phyloP scores from a whole-genome alignment of 176 grass and related monocot genomes.

The Carex scoparia region DNA sequence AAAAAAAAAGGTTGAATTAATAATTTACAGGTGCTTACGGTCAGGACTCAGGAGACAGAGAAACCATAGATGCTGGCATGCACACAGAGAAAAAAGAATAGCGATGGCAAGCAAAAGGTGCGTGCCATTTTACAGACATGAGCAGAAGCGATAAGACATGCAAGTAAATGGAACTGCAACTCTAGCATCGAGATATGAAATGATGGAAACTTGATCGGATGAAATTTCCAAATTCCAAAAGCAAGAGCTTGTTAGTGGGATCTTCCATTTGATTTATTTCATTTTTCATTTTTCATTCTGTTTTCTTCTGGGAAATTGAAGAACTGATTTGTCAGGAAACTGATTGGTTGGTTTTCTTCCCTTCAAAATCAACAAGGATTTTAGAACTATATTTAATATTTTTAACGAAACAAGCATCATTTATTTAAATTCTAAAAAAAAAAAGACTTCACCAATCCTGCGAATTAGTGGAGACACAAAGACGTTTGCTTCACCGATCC shows the following conservation, averaged over 20 bases:
- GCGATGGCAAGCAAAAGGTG: background rate
- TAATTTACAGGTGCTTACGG: background rate
- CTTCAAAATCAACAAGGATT: too few species aligned
- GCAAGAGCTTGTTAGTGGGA: background rate
- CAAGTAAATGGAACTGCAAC: background rate
- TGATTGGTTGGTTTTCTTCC: too few species aligned
- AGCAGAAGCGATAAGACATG: constrained; percentile 1
- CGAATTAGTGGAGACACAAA: too few species aligned
- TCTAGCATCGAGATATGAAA: background rate
- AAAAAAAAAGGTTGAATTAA: background rate
- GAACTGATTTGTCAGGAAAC: too few species aligned
- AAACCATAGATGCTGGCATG: background rate
- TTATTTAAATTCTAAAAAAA: too few species aligned
- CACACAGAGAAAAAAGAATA: background rate
- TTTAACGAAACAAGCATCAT: too few species aligned
- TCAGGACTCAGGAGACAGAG: background rate
- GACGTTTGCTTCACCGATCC: too few species aligned
- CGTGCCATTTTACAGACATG: background rate
- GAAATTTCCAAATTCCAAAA: background rate
- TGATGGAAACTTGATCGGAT: background rate
- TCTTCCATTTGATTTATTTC: too few species aligned
- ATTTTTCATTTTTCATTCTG: background rate
- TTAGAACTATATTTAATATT: too few species aligned
- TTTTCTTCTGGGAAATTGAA: too few species aligned
- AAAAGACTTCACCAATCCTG: too few species aligned